phyloP scores from a whole-genome alignment of 75 land plant genomes.

The Pinus taeda region DNA sequence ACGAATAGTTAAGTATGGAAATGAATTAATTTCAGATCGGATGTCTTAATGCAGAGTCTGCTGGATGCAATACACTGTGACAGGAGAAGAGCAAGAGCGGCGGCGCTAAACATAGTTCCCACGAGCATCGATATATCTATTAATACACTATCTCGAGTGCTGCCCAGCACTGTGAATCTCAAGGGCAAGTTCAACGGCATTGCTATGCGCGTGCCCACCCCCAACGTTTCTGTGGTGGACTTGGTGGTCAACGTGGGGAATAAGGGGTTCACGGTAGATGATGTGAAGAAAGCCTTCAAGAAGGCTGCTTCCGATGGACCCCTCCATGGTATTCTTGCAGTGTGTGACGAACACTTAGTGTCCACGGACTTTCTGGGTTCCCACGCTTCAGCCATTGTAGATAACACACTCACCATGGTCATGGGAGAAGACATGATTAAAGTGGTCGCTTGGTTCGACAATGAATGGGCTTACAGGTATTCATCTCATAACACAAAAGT shows the following conservation, averaged over 20 bases:
- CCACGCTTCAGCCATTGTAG: slow-evolving; percentile 92
- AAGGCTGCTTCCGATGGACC: slow-evolving; percentile 60
- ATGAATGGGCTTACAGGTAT: slow-evolving; percentile 94
- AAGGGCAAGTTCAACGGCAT: slow-evolving; percentile 96
- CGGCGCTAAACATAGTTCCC: slow-evolving; percentile 93
- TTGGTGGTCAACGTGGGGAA: slow-evolving; percentile 78
- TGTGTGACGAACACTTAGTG: slow-evolving; percentile 84
- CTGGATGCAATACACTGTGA: slow-evolving; percentile 96
- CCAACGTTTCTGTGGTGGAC: slow-evolving; percentile 95
- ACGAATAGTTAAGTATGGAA: too few relatives aligned
- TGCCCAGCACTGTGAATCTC: slow-evolving; percentile 45
- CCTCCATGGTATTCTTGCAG: slow-evolving; percentile 80
- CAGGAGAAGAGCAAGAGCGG: slow-evolving; percentile 80
- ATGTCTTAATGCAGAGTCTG: slow-evolving; percentile 42
- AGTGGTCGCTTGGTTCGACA: slow-evolving; percentile 97
- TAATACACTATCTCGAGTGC: slow-evolving; percentile 87
- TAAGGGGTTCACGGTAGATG: slow-evolving; percentile 76
- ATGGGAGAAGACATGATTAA: slow-evolving; percentile 98
- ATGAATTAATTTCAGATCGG: too few relatives aligned
- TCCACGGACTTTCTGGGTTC: slow-evolving; percentile 88
- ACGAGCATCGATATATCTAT: slow-evolving; percentile 83
- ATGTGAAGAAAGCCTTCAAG: slow-evolving; percentile 84
- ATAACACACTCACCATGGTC: slow-evolving; percentile 93
- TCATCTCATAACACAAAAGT: too few relatives aligned
- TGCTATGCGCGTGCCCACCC: slow-evolving; percentile 92